phyloP scores from a whole-genome alignment of 176 grass and related monocot species.

The maize (Zea mays) region Zm-B73-REFERENCE-NAM-5.0 NC_050099.1:186160001-186160500 shows the following conservation, averaged over 20 bases:
- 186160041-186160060: too few species aligned
- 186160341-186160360: not conserved
- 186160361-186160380: too few species aligned
- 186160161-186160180: not conserved
- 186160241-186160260: too few species aligned
- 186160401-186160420: too few species aligned
- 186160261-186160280: too few species aligned
- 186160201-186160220: slow-evolving; percentile 21
- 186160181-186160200: not conserved
- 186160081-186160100: not conserved
- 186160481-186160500: slow-evolving; percentile 1
- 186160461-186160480: slow-evolving; percentile 30
- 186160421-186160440: too few species aligned
- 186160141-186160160: not conserved
- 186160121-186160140: not conserved
- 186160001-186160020: too few species aligned
- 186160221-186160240: slow-evolving; percentile 10
- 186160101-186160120: not conserved
- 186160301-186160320: too few species aligned
- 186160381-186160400: too few species aligned
- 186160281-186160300: too few species aligned
- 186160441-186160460: not conserved
- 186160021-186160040: too few species aligned
- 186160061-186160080: not conserved
- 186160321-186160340: not conserved